These are phyloP conservation scores for Pseudozyma thailandica DNA, from an alignment of 1,284 basidiomycete genomes.

Conservation along the genomic window DNA sequence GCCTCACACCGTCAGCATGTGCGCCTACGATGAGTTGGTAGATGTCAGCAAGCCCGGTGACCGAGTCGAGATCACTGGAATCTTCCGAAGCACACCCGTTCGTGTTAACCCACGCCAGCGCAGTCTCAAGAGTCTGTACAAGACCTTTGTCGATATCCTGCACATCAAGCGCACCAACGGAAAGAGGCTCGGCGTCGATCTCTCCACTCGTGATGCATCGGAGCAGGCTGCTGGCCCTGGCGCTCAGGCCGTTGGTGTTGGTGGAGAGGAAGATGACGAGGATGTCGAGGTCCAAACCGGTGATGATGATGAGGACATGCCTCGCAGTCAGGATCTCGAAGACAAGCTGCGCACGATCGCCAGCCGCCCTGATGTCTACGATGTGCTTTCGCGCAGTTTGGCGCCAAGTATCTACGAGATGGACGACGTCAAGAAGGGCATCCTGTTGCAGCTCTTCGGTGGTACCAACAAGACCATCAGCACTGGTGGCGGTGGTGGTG, in stretches of 20 bases:
- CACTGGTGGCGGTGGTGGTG: conserved; percentile 90
- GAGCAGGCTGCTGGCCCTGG: conserved; percentile 66
- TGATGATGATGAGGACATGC: conserved; percentile 25
- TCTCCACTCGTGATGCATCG: conserved; percentile 75
- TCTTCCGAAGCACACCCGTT: conserved; percentile 93
- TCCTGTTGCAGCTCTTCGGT: conserved; percentile 92
- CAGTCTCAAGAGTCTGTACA: conserved; percentile 92
- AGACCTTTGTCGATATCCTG: conserved; percentile 95
- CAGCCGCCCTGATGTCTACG: conserved; percentile 83
- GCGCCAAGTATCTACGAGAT: conserved; percentile 97
- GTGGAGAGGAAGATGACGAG: conserved; percentile 75
- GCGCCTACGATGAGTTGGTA: conserved; percentile 96
- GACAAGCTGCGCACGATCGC: conserved; percentile 78
- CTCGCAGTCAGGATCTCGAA: conserved; percentile 71
- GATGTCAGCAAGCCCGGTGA: conserved; percentile 95
- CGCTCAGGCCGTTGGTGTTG: conserved; percentile 81
- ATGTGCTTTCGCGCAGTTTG: conserved; percentile 82
- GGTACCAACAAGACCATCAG: conserved; percentile 96
- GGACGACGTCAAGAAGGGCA: conserved; percentile 99
- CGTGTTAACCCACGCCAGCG: conserved; percentile 91
- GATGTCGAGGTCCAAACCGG: conserved; percentile 49
- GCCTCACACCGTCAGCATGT: conserved; percentile 93
- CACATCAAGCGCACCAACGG: conserved; percentile 82
- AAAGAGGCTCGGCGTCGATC: conserved; percentile 81
- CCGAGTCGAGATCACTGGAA: conserved; percentile 87